Evolutionary conservation across 768 basidiomycete genomes (phyloP).

Genomic region (Chlorophyllum brunneum): DNA sequence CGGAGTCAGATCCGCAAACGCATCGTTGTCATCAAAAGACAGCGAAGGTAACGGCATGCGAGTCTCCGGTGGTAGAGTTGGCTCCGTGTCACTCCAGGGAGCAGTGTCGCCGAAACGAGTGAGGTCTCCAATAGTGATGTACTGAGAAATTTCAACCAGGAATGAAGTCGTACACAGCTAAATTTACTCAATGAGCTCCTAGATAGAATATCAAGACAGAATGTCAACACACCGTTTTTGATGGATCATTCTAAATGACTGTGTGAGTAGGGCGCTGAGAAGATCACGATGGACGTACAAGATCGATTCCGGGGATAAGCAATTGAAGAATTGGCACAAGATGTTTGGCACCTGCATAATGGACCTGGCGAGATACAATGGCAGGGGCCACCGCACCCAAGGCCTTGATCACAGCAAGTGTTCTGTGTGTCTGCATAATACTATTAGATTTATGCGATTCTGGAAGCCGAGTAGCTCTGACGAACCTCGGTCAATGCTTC

Average conservation of each 20-base stretch:
- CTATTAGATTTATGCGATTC: conserved; percentile 7
- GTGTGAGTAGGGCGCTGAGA: conserved; percentile 7
- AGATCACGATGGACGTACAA: conserved; percentile 42
- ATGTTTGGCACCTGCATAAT: conserved; percentile 80
- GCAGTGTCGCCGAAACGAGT: conserved; percentile 33
- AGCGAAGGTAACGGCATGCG: conserved; percentile 33
- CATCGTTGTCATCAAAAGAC: conserved; percentile 34
- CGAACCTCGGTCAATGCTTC: conserved; percentile 82
- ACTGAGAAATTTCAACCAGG: conserved; percentile 69
- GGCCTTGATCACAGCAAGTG: conserved; percentile 82
- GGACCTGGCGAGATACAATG: conserved; percentile 73
- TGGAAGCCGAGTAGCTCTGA: background rate
- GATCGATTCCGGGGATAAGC: conserved; percentile 82
- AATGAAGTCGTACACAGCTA: conserved; percentile 75
- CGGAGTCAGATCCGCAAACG: conserved; percentile 30
- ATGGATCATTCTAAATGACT: conserved; percentile 61
- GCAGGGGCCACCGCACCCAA: conserved; percentile 78
- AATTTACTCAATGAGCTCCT: conserved; percentile 8
- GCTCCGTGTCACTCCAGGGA: conserved; percentile 29
- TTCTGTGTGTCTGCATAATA: conserved; percentile 68
- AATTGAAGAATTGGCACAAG: conserved; percentile 77
- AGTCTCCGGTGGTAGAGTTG: conserved; percentile 25
- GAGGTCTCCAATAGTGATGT: conserved; percentile 69
- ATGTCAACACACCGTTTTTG: conserved; percentile 57
- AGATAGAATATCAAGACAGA: background rate